A percentile compares a stretch with the other conserved stretches of the same genome.
These are phyloP conservation scores for Euphorbia lathyris DNA, from an alignment of 345 rosid species.

Conservation along the genomic window DNA sequence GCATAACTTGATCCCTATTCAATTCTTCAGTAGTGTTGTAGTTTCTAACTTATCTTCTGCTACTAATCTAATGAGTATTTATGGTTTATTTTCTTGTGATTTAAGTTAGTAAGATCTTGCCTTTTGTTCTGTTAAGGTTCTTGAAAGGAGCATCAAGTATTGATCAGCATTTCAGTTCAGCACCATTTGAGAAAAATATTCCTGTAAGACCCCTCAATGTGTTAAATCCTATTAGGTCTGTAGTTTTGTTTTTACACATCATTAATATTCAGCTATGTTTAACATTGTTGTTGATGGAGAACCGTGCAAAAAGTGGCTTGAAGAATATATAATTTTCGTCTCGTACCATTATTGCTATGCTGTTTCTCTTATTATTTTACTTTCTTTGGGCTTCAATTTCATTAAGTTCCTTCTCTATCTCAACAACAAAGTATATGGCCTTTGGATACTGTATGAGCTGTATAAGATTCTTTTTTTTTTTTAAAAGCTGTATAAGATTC, in stretches of 20 bases:
- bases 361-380: neutral
- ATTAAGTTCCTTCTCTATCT: neutral
- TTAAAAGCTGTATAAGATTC: slow-evolving; percentile 9
- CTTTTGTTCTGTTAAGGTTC: slow-evolving; percentile 49
- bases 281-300: neutral
- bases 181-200: slow-evolving; percentile 74
- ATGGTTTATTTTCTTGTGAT: slow-evolving; percentile 5
- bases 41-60: neutral
- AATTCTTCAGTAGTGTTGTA: neutral
- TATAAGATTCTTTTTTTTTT: slow-evolving; percentile 8
- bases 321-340: neutral
- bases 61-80: neutral
- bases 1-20: neutral
- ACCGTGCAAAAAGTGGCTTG: neutral
- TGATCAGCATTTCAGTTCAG: slow-evolving; percentile 74
- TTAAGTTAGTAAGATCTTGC: slow-evolving; percentile 1
- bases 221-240: neutral
- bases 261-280: neutral
- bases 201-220: slow-evolving; percentile 55
- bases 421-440: neutral
- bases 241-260: neutral
- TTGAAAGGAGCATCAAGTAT: slow-evolving; percentile 89
- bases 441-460: neutral
- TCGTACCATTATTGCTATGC: neutral
- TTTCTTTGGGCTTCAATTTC: slow-evolving; percentile 1